A percentile compares a stretch with the other conserved stretches of the same genome.
phyloP scores from a whole-genome alignment of 306 rosid genomes.

The Prunus mume region DNA sequence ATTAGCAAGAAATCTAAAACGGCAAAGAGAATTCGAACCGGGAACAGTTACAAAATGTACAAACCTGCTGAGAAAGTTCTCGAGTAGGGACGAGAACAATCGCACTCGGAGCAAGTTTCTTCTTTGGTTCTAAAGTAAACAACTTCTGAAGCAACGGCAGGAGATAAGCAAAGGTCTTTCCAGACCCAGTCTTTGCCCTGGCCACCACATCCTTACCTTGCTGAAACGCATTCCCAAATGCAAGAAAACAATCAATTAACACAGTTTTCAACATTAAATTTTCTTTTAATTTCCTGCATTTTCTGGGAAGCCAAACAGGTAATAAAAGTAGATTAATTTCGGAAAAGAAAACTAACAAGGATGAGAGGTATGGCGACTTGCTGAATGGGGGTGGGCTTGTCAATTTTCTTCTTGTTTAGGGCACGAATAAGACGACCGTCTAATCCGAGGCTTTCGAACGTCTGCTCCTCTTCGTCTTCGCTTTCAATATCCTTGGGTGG shows the following conservation, averaged over 20 bases:
- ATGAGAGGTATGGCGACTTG: constrained; percentile 74
- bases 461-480: constrained; percentile 35
- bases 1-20: background rate
- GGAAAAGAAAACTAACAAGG: constrained; percentile 26
- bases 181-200: constrained; percentile 93
- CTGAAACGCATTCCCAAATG: constrained; percentile 29
- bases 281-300: background rate
- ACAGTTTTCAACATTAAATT: background rate
- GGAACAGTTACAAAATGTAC: background rate
- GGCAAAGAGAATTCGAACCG: background rate
- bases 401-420: constrained; percentile 50
- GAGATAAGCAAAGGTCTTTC: constrained; percentile 88
- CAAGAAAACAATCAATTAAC: background rate
- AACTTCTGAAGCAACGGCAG: constrained; percentile 91
- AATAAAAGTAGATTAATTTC: background rate
- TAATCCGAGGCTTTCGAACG: constrained; percentile 66
- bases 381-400: constrained; percentile 84
- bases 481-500: constrained; percentile 24
- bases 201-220: constrained; percentile 97
- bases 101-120: constrained; percentile 74
- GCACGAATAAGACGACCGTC: constrained; percentile 61
- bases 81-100: constrained; percentile 75
- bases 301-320: background rate
- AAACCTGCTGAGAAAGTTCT: constrained; percentile 82
- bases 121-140: constrained; percentile 43